Evolutionary conservation across 495 filamentous ascomycete genomes (phyloP), one percentile per base, ranked within the genome.

Genomic region (Arthonia radiata): DNA sequence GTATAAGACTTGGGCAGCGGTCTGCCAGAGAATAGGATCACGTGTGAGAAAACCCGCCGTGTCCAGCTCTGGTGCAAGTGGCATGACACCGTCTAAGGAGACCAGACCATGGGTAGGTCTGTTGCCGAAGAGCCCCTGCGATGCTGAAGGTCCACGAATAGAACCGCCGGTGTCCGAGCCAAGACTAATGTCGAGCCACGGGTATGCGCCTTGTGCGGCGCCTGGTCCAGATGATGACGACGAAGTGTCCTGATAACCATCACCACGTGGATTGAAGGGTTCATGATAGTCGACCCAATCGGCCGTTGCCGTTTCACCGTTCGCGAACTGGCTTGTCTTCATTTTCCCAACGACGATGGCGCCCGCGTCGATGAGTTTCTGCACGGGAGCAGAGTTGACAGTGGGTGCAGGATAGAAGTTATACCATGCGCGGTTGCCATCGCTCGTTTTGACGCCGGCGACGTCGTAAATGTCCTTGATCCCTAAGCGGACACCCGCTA

Each of bases 381-480:
- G 54, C 0, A 72, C 49, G 4, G 53, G 41, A 0, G 53, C 31
- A 0, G 54, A 57, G 3, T 55, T 67, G 2, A 27, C 38, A 9
- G 43, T 54, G 13, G 43, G 43, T 0, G 57, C 32, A 1, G 53
- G 49, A 31, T 61, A 71, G 0, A 64, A 41, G 13, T 55, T 40
- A 27, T 63, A 59, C 47, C 53, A 67, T 0, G 59, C 62, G 7
- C 60, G 42, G 37, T 63, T 67, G 26, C 64, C 58, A 31, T 56
- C 50, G 17, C 54, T 53, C 0, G 54, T 60, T 30, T 55, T 56
- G 1, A 65, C 36, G 2, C 67, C 66, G 0, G 49, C 49, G 6
- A 72, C 40, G 16, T 64, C 49, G 39, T 56, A 65, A 26, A 68
- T 60, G 33, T 71, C 68, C 41, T 75, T 75, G 33, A 71, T 46